These are phyloP conservation scores for Moesziomyces globuligerus DNA, from an alignment of 1,284 basidiomycete species.

Conservation along the genomic window DNA sequence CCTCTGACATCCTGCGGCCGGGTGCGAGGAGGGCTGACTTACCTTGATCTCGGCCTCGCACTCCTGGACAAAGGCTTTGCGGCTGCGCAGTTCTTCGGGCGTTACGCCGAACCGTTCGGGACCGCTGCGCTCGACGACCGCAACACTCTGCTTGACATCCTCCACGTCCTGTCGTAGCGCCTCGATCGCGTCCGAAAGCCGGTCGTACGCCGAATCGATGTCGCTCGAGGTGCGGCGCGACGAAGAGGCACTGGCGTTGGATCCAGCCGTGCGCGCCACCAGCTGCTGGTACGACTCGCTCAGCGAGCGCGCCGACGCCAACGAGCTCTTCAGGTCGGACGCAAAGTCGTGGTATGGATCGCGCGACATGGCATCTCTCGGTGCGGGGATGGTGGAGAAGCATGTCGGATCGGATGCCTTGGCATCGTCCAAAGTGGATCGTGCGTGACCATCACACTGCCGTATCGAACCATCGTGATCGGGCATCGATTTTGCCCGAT, in stretches of 20 bases:
- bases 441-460: too few species aligned
- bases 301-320: constrained; percentile 45
- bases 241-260: constrained; percentile 2
- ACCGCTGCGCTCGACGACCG: constrained; percentile 59
- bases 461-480: too few species aligned
- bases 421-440: too few species aligned
- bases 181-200: constrained; percentile 51
- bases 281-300: constrained; percentile 45
- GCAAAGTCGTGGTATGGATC: constrained; percentile 66
- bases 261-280: constrained; percentile 6
- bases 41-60: constrained; percentile 54
- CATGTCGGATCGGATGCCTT: too few species aligned
- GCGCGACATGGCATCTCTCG: constrained; percentile 43
- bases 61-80: constrained; percentile 50
- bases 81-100: constrained; percentile 43
- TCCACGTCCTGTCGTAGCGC: constrained; percentile 57
- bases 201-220: constrained; percentile 42
- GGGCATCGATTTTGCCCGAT: too few species aligned
- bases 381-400: too few species aligned
- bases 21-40: too few species aligned
- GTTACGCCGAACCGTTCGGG: constrained; percentile 59
- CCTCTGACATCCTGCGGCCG: too few species aligned
- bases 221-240: constrained; percentile 5
- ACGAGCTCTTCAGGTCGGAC: constrained; percentile 53
- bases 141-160: constrained; percentile 61